phyloP scores from a whole-genome alignment of 2,329 filamentous ascomycete species.

The Trichoderma aggressivum region DNA sequence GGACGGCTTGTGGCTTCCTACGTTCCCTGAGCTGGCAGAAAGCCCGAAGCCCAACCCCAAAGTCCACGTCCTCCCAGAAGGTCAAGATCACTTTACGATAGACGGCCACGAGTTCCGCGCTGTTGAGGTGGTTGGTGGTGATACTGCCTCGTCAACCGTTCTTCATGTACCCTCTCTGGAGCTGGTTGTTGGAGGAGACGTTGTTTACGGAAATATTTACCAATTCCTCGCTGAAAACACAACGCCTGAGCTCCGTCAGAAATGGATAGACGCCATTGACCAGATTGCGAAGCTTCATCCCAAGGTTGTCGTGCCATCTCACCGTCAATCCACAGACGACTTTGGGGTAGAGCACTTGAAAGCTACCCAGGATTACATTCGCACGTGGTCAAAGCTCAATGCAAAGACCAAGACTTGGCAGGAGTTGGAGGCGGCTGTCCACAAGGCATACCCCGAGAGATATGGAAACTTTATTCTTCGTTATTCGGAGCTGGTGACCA shows the following conservation, averaged over 20 bases:
- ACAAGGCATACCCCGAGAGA: not conserved
- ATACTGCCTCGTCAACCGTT: not conserved
- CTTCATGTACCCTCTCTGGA: not conserved
- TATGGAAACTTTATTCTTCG: slow-evolving; percentile 1
- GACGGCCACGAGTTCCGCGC: not conserved
- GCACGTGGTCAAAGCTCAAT: not conserved
- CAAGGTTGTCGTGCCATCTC: not conserved
- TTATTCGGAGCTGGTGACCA: not conserved
- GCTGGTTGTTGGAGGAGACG: not conserved
- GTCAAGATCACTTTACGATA: not conserved
- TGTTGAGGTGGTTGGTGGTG: not conserved
- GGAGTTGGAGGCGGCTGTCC: not conserved
- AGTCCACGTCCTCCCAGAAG: not conserved
- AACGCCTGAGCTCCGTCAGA: not conserved
- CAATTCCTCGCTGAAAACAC: slow-evolving; percentile 4
- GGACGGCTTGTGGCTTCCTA: not conserved
- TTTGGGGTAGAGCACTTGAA: not conserved
- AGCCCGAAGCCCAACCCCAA: not conserved
- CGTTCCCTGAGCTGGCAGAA: not conserved
- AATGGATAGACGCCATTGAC: not conserved
- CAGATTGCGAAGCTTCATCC: not conserved
- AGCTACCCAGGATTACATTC: not conserved
- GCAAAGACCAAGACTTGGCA: not conserved
- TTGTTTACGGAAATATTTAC: not conserved
- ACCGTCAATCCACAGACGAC: not conserved